Conservation (phyloP, 2,329 filamentous ascomycete species). For the Orbilia blumenaviensis region DNA sequence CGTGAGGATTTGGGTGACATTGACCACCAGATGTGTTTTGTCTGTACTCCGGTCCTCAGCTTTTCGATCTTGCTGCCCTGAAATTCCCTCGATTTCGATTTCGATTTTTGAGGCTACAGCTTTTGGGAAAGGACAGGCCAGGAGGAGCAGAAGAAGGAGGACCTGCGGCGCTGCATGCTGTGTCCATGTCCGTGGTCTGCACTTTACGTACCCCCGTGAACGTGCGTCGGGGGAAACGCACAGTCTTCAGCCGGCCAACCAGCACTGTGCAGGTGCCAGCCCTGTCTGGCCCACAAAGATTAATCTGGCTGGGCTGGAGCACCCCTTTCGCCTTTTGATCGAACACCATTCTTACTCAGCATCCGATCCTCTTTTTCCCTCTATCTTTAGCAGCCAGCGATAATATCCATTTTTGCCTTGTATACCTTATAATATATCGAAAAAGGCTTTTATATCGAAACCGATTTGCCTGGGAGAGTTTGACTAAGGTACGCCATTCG, state of each 20-base stretch:
- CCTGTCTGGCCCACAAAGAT: not conserved
- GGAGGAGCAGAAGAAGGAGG: too few relatives aligned
- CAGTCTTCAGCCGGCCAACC: slow-evolving; percentile 10
- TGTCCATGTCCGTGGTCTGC: not conserved
- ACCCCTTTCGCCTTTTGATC: slow-evolving; percentile 17
- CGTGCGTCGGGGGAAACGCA: slow-evolving; percentile 4
- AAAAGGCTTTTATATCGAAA: not conserved
- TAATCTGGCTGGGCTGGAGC: not conserved
- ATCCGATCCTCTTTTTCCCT: slow-evolving; percentile 2
- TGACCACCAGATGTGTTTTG: not conserved
- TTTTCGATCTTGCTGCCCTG: not conserved
- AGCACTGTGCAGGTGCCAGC: not conserved
- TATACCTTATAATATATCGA: too few relatives aligned
- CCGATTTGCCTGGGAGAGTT: not conserved
- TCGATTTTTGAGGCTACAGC: slow-evolving; percentile 8
- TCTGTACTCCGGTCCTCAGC: slow-evolving; percentile 1
- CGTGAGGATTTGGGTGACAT: slow-evolving; percentile 4
- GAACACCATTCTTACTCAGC: slow-evolving; percentile 20
- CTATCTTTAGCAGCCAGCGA: slow-evolving; percentile 5
- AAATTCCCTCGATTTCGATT: not conserved
- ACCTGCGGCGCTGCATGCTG: not conserved
- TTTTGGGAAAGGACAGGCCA: too few relatives aligned
- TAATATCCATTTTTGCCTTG: slow-evolving; percentile 4
- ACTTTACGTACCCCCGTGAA: slow-evolving; percentile 8
- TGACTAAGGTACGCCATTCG: slow-evolving; percentile 35